A percentile compares a stretch with the other conserved stretches of the same genome.
phyloP scores from a whole-genome alignment of 2,329 filamentous ascomycete species.

The Venturia effusa region DNA sequence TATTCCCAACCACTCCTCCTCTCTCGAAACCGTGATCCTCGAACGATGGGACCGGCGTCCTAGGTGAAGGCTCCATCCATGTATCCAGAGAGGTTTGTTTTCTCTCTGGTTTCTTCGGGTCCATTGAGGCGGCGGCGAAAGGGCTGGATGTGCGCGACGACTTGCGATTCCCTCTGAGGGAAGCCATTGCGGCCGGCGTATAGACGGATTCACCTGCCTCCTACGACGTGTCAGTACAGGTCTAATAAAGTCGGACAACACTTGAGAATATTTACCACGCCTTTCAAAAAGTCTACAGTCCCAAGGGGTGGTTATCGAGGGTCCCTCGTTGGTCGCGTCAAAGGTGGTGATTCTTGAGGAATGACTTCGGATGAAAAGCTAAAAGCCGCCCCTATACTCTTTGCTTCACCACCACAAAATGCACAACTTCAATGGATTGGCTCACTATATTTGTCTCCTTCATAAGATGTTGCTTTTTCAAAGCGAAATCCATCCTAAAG shows the following conservation, averaged over 20 bases:
- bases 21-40: slow-evolving; percentile 65
- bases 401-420: neutral
- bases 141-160: slow-evolving; percentile 26
- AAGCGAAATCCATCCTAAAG: neutral
- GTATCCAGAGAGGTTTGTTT: slow-evolving; percentile 29
- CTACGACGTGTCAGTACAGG: slow-evolving; percentile 1
- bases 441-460: neutral
- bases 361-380: neutral
- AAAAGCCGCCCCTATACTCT: neutral
- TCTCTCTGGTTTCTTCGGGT: slow-evolving; percentile 21
- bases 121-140: slow-evolving; percentile 19
- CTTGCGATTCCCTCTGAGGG: slow-evolving; percentile 26
- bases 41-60: slow-evolving; percentile 54
- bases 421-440: neutral
- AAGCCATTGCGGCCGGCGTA: slow-evolving; percentile 17
- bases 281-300: slow-evolving; percentile 10
- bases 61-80: slow-evolving; percentile 49
- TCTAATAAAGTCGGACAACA: neutral
- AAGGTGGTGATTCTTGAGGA: neutral
- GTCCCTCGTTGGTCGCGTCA: slow-evolving; percentile 1
- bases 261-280: slow-evolving; percentile 8
- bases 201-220: slow-evolving; percentile 3
- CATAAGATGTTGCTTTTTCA: neutral
- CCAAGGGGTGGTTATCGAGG: neutral
- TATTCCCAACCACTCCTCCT: slow-evolving; percentile 68